Conservation (phyloP, 331 rosid genomes). For the Saraca asoca region DNA sequence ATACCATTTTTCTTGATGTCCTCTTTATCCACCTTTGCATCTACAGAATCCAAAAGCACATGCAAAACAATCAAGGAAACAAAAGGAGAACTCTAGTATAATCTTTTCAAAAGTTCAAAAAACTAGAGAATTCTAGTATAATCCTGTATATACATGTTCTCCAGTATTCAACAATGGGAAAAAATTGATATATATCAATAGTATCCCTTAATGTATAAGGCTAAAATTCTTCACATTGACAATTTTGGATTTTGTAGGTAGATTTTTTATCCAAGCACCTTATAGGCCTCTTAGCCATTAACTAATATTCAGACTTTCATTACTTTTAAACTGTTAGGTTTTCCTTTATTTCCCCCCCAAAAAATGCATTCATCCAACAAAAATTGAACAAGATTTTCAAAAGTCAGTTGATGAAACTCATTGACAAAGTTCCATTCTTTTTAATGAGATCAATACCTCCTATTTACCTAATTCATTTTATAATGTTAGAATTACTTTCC, state of each 20-base stretch:
- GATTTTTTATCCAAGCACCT: constrained; percentile 13
- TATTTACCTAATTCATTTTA: not conserved
- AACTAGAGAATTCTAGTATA: too few species aligned
- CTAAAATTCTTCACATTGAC: constrained; percentile 4
- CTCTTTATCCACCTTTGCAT: constrained; percentile 73
- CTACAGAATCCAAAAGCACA: constrained; percentile 49
- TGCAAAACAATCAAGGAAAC: constrained; percentile 27
- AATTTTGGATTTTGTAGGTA: constrained; percentile 9
- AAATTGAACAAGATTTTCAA: too few species aligned
- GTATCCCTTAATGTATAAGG: constrained; percentile 2
- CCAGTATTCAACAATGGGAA: constrained; percentile 22
- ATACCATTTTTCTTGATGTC: constrained; percentile 71
- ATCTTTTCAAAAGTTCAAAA: constrained; percentile 5
- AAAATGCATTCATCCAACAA: not conserved
- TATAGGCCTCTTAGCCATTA: not conserved
- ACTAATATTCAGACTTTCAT: not conserved
- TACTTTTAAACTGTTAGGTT: constrained; percentile 1
- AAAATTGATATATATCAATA: constrained; percentile 5
- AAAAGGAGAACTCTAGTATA: constrained; percentile 15
- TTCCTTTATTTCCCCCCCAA: constrained; percentile 8
- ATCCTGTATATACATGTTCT: not conserved
- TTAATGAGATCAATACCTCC: not conserved
- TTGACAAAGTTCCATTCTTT: too few species aligned
- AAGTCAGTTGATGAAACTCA: too few species aligned
- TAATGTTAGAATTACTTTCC: too few species aligned